Conservation (phyloP, 2,329 filamentous ascomycete species). For the Pseudophaeomoniella oleicola region DNA sequence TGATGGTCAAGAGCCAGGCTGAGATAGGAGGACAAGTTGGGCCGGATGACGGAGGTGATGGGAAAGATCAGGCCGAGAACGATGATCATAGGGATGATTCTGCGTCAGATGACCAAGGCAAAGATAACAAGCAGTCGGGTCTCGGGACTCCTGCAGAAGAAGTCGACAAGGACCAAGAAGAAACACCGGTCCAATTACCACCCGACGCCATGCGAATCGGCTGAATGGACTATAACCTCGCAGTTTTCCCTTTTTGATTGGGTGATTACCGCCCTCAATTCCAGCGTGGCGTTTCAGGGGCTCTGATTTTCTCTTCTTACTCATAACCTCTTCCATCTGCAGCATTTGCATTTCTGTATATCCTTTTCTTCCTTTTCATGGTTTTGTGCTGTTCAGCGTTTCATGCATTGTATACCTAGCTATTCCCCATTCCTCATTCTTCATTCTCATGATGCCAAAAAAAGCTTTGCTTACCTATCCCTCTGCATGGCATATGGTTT, state of each 20-base stretch:
- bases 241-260: neutral
- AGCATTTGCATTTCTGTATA: too few species aligned
- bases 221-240: neutral
- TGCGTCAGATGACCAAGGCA: conserved; percentile 2
- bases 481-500: too few species aligned
- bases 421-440: too few species aligned
- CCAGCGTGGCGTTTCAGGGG: too few species aligned
- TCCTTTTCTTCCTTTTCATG: too few species aligned
- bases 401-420: too few species aligned
- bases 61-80: conserved; percentile 4
- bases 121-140: conserved; percentile 2
- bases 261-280: neutral
- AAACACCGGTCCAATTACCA: neutral
- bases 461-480: too few species aligned
- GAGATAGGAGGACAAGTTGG: neutral
- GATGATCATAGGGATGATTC: neutral
- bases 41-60: conserved; percentile 1
- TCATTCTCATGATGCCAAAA: too few species aligned
- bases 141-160: conserved; percentile 1
- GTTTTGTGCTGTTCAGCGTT: too few species aligned
- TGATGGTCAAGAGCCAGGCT: conserved; percentile 2
- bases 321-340: too few species aligned
- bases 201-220: neutral
- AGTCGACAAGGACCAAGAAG: conserved; percentile 4
- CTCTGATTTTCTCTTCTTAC: too few species aligned